Conservation (phyloP, 495 filamentous ascomycete genomes). For the Hyaloscypha variabilis region DNA sequence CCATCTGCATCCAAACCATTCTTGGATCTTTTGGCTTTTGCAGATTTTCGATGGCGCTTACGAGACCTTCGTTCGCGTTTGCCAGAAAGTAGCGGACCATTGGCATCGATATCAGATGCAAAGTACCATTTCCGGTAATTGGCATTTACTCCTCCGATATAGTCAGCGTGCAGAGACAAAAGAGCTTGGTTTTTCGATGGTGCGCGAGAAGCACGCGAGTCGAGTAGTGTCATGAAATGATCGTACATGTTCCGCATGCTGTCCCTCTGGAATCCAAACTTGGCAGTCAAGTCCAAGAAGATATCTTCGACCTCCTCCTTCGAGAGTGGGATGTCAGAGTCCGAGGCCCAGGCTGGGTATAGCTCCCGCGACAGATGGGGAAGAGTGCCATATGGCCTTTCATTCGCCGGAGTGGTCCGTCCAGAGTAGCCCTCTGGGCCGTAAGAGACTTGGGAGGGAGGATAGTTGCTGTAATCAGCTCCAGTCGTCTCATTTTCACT, state of each 20-base stretch:
- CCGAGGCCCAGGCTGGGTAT: slow-evolving; percentile 96
- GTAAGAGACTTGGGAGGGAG: slow-evolving; percentile 96
- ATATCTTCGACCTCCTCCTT: slow-evolving; percentile 99
- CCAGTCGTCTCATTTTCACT: slow-evolving; percentile 70
- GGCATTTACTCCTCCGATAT: slow-evolving; percentile 97
- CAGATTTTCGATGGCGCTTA: slow-evolving; percentile 96
- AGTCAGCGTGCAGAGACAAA: slow-evolving; percentile 93
- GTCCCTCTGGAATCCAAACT: slow-evolving; percentile 98
- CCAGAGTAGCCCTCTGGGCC: slow-evolving; percentile 96
- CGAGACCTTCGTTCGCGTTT: too few species aligned
- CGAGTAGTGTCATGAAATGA: slow-evolving; percentile 94
- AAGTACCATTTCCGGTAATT: slow-evolving; percentile 99
- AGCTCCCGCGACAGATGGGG: slow-evolving; percentile 95
- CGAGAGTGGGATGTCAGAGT: slow-evolving; percentile 96
- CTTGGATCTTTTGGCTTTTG: slow-evolving; percentile 78
- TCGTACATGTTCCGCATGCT: slow-evolving; percentile 99
- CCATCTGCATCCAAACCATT: slow-evolving; percentile 79
- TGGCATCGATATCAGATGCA: slow-evolving; percentile 92
- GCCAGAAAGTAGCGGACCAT: slow-evolving; percentile 98
- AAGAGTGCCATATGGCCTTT: slow-evolving; percentile 91
- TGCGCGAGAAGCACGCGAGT: slow-evolving; percentile 97
- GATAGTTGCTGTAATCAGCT: slow-evolving; percentile 83
- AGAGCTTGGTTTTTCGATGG: slow-evolving; percentile 97
- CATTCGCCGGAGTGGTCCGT: slow-evolving; percentile 95
- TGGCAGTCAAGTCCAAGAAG: slow-evolving; percentile 91